Conservation (phyloP, 1,284 basidiomycete species). For the Tylopilus sp. region DNA sequence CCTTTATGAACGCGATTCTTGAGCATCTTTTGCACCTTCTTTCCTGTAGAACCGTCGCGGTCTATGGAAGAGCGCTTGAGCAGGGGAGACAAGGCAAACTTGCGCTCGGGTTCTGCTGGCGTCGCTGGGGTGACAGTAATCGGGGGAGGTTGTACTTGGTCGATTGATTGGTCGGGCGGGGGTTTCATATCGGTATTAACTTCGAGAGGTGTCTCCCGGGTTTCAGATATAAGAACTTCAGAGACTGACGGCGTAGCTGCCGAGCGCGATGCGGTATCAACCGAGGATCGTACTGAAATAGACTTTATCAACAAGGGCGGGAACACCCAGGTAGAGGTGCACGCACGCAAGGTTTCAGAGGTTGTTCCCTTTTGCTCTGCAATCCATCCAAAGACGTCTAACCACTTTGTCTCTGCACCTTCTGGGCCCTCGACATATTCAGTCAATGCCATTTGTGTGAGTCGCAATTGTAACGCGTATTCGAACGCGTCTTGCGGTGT, state of each 20-base stretch:
- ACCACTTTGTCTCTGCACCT: constrained; percentile 81
- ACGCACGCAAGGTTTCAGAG: constrained; percentile 39
- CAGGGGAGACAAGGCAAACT: constrained; percentile 25
- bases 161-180: constrained; percentile 3
- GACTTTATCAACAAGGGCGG: neutral
- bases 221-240: constrained; percentile 28
- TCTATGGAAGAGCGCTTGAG: constrained; percentile 46
- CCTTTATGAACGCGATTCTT: constrained; percentile 75
- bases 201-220: constrained; percentile 26
- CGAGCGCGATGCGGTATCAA: constrained; percentile 40
- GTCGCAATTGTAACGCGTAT: constrained; percentile 81
- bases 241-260: constrained; percentile 33
- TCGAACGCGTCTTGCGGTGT: constrained; percentile 73
- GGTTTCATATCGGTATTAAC: constrained; percentile 21
- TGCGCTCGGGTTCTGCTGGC: constrained; percentile 47
- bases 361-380: constrained; percentile 59
- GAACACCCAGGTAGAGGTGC: neutral
- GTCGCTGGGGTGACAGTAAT: constrained; percentile 59
- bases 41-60: constrained; percentile 58
- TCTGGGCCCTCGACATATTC: constrained; percentile 90
- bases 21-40: constrained; percentile 75
- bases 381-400: constrained; percentile 88
- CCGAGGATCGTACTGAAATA: constrained; percentile 40
- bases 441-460: constrained; percentile 83
- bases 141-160: constrained; percentile 38